A percentile compares a stretch with the other conserved stretches of the same genome.
phyloP scores from a whole-genome alignment of 495 filamentous ascomycete genomes.

The Cercophora sp. region DNA sequence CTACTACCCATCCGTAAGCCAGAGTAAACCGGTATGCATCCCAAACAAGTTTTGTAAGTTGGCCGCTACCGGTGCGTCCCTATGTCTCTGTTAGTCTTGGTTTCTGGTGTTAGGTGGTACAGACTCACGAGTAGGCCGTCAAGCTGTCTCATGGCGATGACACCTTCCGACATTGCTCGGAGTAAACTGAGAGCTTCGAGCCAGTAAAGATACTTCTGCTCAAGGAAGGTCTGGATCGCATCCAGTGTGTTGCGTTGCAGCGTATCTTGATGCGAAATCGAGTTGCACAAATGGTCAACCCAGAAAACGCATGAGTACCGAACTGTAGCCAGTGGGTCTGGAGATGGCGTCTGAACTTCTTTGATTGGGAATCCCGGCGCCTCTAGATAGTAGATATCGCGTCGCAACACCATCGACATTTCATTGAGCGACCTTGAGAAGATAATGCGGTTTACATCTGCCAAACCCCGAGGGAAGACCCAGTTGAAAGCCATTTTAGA shows the following conservation, averaged over 20 bases:
- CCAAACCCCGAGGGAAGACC: constrained; percentile 16
- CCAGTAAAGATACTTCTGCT: constrained; percentile 24
- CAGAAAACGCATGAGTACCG: constrained; percentile 39
- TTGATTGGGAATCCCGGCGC: constrained; percentile 12
- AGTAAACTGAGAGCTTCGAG: constrained; percentile 29
- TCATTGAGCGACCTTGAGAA: constrained; percentile 24
- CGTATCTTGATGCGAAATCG: neutral
- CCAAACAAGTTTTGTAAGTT: constrained; percentile 4
- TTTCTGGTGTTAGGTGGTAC: neutral
- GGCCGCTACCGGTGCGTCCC: neutral
- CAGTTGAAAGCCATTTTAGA: neutral
- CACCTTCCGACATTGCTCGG: constrained; percentile 21
- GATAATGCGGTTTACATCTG: constrained; percentile 23
- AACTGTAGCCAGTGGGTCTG: constrained; percentile 28
- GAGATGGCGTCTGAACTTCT: constrained; percentile 16
- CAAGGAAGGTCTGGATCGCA: constrained; percentile 3
- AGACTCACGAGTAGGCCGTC: constrained; percentile 15
- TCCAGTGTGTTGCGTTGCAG: constrained; percentile 10
- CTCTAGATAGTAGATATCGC: constrained; percentile 20
- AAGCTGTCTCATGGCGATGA: constrained; percentile 21
- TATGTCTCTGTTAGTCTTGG: neutral
- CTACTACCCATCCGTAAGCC: constrained; percentile 20
- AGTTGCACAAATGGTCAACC: constrained; percentile 32
- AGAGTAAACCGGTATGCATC: constrained; percentile 30
- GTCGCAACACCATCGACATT: constrained; percentile 16